Evolutionary conservation across 2,329 filamentous ascomycete genomes (phyloP), one percentile per base, ranked within the genome.

Genomic region (Colletotrichum gigasporum): DNA sequence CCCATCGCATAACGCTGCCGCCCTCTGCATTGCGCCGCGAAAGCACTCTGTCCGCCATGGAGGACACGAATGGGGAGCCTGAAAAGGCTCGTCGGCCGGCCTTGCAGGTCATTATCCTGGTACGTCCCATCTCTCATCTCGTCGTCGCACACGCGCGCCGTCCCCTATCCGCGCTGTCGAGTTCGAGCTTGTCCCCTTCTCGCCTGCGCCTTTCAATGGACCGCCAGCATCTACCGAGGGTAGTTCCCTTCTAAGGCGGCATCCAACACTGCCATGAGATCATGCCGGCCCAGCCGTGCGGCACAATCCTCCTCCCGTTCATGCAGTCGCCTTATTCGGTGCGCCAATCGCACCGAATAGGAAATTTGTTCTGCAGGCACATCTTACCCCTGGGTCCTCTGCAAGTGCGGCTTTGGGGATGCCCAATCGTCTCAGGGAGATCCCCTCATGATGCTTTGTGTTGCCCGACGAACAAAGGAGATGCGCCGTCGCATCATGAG

Each of bases 41-140:
- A 32, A 34, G 42, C 24, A 30, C 34, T 32, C 39, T 30, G 22
- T 18, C 16, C 26, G 14, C 18, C 41, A 64, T 64, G 61, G 61
- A 53, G 28, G 61, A 61, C 20, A 61, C 56, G 12, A 54, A 64
- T 52, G 61, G 56, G 24, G 55, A 60, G 55, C 44, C 57, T 3
- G 62, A 63, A 10, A 51, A 50, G 30, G 39, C 44, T 37, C 39
- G 12, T 41, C 42, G 24, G 24, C 83, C 87, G 74, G 86, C 87
- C 39, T 79, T 93, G 78, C 90, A 93, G 78, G 88, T 93, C 47
- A 92, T 93, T 78, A 83, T 93, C 63, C 77, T 93, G 81, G 91
- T 93, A 81, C 82, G 90, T 85, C 55, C 35, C 20, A 4, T 16
- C n/a, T 44, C 50, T 42, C 26, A 52, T 63, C 54, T 65, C 42